Conservation (phyloP, 2,329 filamentous ascomycete genomes). For the Cladophialophora yegresii region DNA sequence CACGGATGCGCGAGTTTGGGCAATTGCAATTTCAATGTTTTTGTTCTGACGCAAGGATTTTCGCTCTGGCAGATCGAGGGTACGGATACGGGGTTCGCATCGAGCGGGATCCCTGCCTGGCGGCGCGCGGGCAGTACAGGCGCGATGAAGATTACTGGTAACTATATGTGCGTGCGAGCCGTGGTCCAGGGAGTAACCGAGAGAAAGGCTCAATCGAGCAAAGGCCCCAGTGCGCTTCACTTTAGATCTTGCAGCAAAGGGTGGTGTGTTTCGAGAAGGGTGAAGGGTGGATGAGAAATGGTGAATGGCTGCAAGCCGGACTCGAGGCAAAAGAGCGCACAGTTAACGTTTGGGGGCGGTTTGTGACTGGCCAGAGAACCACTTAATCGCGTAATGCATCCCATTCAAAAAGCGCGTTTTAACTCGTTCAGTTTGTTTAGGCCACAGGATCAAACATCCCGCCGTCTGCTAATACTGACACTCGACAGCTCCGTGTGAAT, state of each 20-base stretch:
- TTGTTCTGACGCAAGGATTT: conserved; percentile 31
- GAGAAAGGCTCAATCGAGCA: conserved; percentile 8
- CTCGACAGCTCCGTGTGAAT: not conserved
- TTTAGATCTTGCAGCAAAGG: not conserved
- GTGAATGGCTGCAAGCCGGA: conserved; percentile 5
- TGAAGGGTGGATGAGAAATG: conserved; percentile 15
- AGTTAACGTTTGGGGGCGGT: not conserved
- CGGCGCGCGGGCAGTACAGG: not conserved
- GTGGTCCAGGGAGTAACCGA: conserved; percentile 4
- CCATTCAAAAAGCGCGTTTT: conserved; percentile 12
- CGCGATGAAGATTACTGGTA: not conserved
- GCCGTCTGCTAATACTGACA: not conserved
- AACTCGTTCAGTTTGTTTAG: conserved; percentile 10
- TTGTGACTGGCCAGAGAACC: conserved; percentile 10
- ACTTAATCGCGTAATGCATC: conserved; percentile 19
- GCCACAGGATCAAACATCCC: conserved; percentile 3
- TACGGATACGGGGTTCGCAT: conserved; percentile 1
- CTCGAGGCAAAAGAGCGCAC: conserved; percentile 9
- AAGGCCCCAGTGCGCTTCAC: not conserved
- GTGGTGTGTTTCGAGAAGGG: conserved; percentile 12
- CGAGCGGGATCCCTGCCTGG: conserved; percentile 17
- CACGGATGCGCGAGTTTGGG: conserved; percentile 19
- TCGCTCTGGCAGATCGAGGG: conserved; percentile 15
- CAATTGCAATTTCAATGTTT: conserved; percentile 35
- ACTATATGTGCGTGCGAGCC: not conserved